These are phyloP conservation scores for Beauveria scarabaeidicola DNA, from an alignment of 2,329 filamentous ascomycete genomes.

Conservation along the genomic window DNA sequence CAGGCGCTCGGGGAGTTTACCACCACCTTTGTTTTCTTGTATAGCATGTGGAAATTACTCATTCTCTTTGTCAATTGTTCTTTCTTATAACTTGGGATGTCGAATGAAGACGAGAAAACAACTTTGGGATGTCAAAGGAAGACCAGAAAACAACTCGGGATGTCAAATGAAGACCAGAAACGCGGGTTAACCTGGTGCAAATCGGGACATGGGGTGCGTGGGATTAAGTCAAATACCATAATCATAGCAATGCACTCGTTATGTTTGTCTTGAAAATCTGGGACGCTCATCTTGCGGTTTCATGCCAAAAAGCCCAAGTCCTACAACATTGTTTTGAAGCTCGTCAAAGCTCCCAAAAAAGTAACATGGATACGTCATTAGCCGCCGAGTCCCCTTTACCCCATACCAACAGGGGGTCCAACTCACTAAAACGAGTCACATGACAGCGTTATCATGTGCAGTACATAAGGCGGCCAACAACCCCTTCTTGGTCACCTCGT, in stretches of 20 bases:
- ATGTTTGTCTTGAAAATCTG: neutral
- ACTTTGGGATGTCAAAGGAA: neutral
- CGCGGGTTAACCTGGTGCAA: neutral
- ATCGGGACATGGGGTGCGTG: neutral
- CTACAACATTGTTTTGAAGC: too few relatives aligned
- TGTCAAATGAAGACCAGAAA: neutral
- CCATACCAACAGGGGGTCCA: too few relatives aligned
- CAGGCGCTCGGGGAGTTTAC: constrained; percentile 4
- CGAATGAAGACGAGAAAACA: neutral
- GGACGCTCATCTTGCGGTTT: too few relatives aligned
- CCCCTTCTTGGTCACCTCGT: neutral
- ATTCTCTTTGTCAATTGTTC: neutral
- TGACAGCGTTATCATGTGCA: neutral
- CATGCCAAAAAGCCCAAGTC: too few relatives aligned
- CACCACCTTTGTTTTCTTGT: constrained; percentile 1
- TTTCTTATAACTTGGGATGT: neutral
- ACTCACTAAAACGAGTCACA: neutral
- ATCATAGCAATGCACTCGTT: constrained; percentile 9
- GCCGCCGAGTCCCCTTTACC: too few relatives aligned
- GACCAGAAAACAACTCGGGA: neutral
- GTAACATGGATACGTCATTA: too few relatives aligned
- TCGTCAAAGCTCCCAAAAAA: too few relatives aligned
- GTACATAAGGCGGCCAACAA: neutral
- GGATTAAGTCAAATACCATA: neutral
- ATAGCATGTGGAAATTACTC: constrained; percentile 2